These are phyloP conservation scores for Plasmodium gallinaceum DNA, from an alignment of 169 alveolate species.

Conservation along the genomic window DNA sequence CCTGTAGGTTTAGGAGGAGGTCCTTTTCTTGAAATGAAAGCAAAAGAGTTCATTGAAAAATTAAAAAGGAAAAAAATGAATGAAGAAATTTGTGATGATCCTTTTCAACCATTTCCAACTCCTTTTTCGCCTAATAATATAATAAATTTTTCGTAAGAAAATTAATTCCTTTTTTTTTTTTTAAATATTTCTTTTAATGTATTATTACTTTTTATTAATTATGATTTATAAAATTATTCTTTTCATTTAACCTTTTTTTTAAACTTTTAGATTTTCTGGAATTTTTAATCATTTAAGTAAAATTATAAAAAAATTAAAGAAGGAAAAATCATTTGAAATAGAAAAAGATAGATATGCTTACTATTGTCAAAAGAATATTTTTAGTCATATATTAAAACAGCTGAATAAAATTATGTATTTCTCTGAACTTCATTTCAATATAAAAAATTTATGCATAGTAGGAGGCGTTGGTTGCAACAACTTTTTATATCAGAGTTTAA, in stretches of 20 bases:
- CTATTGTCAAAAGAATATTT: conserved; percentile 47
- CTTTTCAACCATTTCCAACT: conserved; percentile 65
- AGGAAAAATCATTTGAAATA: conserved; percentile 43
- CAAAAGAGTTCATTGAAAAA: conserved; percentile 39
- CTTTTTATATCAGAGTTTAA: conserved; percentile 40
- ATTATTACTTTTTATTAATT: background rate
- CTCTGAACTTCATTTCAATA: conserved; percentile 64
- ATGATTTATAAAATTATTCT: background rate
- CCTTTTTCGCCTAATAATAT: conserved; percentile 45
- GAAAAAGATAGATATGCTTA: conserved; percentile 73
- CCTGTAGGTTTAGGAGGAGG: conserved; percentile 78
- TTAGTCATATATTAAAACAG: conserved; percentile 48
- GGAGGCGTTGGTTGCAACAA: conserved; percentile 75
- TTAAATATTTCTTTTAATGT: background rate
- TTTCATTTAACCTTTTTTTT: conserved; percentile 3
- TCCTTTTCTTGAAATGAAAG: conserved; percentile 65
- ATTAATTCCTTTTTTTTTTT: background rate
- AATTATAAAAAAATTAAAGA: conserved; percentile 34
- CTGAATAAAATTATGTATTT: conserved; percentile 67
- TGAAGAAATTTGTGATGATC: conserved; percentile 30
- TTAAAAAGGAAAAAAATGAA: conserved; percentile 5
- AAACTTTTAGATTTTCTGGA: conserved; percentile 57
- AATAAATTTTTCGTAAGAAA: conserved; percentile 70
- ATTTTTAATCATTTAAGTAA: conserved; percentile 54
- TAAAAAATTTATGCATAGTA: conserved; percentile 61